A percentile compares a stretch with the other conserved stretches of the same genome.
These are phyloP conservation scores for Citrus maxima DNA, from an alignment of 345 rosid species.

Conservation along the genomic window DNA sequence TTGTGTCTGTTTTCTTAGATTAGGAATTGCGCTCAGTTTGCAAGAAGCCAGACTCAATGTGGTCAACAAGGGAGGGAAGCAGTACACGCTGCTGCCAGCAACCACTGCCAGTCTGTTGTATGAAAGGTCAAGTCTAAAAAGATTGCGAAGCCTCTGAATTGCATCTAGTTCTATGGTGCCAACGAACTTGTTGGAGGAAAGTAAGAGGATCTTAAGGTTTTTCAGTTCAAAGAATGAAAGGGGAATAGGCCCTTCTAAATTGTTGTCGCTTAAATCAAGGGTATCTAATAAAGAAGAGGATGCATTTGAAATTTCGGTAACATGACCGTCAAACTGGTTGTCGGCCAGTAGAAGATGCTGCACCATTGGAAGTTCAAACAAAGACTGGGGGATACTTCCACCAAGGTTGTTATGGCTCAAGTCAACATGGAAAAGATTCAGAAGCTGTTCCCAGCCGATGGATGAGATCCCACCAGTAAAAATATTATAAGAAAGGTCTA, in stretches of 20 bases:
- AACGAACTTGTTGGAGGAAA: conserved; percentile 45
- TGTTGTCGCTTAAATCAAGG: conserved; percentile 39
- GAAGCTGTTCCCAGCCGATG: conserved; percentile 23
- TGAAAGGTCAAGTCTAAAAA: conserved; percentile 36
- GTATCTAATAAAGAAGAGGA: conserved; percentile 11
- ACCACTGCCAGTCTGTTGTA: conserved; percentile 37
- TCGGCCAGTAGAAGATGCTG: conserved; percentile 13
- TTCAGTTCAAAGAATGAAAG: background rate
- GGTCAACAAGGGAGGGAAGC: conserved; percentile 13
- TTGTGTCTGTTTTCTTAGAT: conserved; percentile 19
- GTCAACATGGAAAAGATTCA: conserved; percentile 27
- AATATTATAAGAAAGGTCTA: conserved; percentile 30
- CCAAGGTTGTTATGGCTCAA: conserved; percentile 21
- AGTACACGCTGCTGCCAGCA: too few relatives aligned
- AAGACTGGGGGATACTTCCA: conserved; percentile 32
- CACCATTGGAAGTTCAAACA: conserved; percentile 17
- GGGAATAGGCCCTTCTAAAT: conserved; percentile 33
- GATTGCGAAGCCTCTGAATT: conserved; percentile 23
- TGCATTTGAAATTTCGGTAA: background rate
- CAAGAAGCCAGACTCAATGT: conserved; percentile 46
- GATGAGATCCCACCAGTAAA: conserved; percentile 29
- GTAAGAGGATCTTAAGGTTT: conserved; percentile 24
- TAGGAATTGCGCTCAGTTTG: conserved; percentile 29
- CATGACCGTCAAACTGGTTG: conserved; percentile 30
- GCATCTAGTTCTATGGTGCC: conserved; percentile 25